A percentile compares a stretch with the other conserved stretches of the same genome.
phyloP scores from a whole-genome alignment of 2,329 filamentous ascomycete species.

The Cercospora sp. region DNA sequence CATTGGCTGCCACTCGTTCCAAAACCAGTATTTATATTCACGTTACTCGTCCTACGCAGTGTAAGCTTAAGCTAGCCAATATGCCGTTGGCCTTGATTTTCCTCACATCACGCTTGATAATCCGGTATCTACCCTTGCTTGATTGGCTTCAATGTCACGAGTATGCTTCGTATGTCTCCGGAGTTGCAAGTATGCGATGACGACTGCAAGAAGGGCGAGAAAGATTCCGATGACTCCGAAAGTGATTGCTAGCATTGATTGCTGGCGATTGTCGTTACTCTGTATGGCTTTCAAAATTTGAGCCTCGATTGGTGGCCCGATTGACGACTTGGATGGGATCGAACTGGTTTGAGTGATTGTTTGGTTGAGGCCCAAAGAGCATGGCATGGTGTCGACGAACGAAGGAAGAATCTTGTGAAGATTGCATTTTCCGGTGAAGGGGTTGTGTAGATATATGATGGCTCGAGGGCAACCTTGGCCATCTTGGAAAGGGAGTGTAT shows the following conservation, averaged over 20 bases:
- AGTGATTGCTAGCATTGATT: not conserved
- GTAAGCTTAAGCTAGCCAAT: too few species aligned
- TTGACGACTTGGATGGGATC: not conserved
- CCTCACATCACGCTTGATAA: not conserved
- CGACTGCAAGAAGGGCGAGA: not conserved
- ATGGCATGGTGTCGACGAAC: not conserved
- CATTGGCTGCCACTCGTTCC: slow-evolving; percentile 17
- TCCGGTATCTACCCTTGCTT: not conserved
- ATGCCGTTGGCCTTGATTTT: too few species aligned
- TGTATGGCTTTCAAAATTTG: not conserved
- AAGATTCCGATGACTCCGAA: not conserved
- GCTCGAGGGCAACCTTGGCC: not conserved
- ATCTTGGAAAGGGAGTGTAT: not conserved
- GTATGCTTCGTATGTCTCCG: not conserved
- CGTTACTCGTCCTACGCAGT: slow-evolving; percentile 14
- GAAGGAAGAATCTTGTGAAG: not conserved
- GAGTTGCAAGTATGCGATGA: not conserved
- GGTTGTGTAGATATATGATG: not conserved
- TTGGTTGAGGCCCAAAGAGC: not conserved
- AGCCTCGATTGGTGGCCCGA: not conserved
- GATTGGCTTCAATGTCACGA: not conserved
- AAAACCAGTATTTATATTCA: slow-evolving; percentile 34
- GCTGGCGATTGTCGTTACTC: not conserved
- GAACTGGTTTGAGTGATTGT: not conserved
- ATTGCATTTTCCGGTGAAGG: too few species aligned